Evolutionary conservation across 352 stramenopile genomes (phyloP).

Genomic region (Phytopythium vexans): DNA sequence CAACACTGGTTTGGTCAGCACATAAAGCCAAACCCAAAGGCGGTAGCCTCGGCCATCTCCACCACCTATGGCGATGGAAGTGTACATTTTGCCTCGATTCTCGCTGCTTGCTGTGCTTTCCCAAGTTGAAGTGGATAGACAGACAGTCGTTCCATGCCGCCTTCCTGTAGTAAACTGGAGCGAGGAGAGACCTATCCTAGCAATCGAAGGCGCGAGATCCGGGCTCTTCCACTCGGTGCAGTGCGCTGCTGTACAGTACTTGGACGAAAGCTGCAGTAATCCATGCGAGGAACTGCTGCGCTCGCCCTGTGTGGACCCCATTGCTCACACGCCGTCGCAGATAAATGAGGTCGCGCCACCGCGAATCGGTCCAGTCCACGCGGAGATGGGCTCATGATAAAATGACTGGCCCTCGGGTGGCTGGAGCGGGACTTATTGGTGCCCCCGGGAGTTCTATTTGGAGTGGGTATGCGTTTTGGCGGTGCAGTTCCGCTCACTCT

Average conservation of each 20-base stretch:
- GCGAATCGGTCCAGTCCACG: background rate
- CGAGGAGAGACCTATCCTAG: no score
- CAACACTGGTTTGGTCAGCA: no score
- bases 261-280: no score
- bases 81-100: background rate
- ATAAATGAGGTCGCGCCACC: conserved; percentile 10
- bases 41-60: no score
- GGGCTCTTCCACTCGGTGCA: no score
- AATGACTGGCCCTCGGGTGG: conserved; percentile 7
- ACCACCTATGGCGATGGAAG: no score
- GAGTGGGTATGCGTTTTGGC: background rate
- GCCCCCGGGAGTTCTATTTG: background rate
- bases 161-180: background rate
- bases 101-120: background rate
- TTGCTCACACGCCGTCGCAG: background rate
- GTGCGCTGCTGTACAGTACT: no score
- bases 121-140: background rate
- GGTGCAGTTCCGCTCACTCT: background rate
- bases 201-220: no score
- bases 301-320: no score
- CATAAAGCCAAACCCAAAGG: no score
- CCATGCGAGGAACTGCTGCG: no score
- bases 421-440: conserved; percentile 7
- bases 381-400: background rate
- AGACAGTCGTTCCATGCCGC: background rate